Conservation (phyloP, 2,329 filamentous ascomycete species). For the Aspergillus ochraceus region DNA sequence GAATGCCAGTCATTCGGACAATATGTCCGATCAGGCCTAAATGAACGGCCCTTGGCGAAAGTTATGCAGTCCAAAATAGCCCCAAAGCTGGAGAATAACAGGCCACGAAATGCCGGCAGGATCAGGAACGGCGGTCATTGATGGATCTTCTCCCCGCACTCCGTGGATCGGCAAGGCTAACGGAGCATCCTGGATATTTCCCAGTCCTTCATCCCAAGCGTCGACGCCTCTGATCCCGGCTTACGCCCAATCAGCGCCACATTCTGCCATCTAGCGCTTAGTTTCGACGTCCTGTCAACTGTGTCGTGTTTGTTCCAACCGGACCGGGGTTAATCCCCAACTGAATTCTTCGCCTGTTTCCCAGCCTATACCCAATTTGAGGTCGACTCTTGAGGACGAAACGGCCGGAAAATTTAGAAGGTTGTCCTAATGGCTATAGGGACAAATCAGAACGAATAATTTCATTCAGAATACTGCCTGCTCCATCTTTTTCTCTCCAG, state of each 20-base stretch:
- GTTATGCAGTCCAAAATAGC: neutral
- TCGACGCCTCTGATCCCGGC: conserved; percentile 9
- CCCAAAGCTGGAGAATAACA: neutral
- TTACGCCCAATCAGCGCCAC: conserved; percentile 16
- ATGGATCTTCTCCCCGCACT: conserved; percentile 20
- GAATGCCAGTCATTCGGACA: neutral
- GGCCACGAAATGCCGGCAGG: neutral
- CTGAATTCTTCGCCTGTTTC: neutral
- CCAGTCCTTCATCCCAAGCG: conserved; percentile 16
- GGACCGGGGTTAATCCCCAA: neutral
- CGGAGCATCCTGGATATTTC: conserved; percentile 9
- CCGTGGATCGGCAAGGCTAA: conserved; percentile 21
- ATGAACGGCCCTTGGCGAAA: neutral
- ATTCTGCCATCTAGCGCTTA: conserved; percentile 13
- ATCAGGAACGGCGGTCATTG: conserved; percentile 15
- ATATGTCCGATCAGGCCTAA: neutral
- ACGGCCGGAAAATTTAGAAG: neutral
- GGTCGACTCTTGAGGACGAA: neutral
- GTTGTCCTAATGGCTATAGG: neutral
- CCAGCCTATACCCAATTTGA: neutral
- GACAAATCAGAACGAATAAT: neutral
- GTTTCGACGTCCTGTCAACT: conserved; percentile 1
- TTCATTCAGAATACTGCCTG: neutral
- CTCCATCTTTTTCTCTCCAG: neutral
- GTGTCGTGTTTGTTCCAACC: neutral